phyloP scores from a whole-genome alignment of 805 yeast species.

The Isabelozyma gotoi region DNA sequence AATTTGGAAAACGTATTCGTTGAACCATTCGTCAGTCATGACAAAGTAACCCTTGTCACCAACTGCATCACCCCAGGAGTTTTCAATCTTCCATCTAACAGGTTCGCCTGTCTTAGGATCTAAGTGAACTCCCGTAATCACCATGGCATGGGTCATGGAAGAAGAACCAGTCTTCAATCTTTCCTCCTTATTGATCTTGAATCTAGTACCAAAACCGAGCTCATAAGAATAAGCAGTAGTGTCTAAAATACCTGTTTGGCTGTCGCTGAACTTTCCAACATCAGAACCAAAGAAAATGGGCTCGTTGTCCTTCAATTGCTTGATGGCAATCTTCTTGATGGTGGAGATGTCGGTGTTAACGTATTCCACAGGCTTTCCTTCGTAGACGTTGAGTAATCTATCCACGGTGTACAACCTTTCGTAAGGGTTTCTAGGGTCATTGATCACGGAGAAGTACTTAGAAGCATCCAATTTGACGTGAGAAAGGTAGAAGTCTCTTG shows the following conservation, averaged over 20 bases:
- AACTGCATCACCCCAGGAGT: conserved; percentile 42
- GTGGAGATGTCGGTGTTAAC: conserved; percentile 63
- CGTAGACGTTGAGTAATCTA: conserved; percentile 69
- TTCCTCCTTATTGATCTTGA: conserved; percentile 58
- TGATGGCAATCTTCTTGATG: conserved; percentile 61
- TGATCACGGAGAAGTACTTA: conserved; percentile 62
- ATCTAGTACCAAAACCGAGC: conserved; percentile 52
- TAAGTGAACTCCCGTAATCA: conserved; percentile 76
- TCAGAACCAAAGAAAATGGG: conserved; percentile 89
- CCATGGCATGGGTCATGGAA: conserved; percentile 90
- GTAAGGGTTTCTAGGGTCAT: conserved; percentile 80
- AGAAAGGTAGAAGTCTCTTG: conserved; percentile 59
- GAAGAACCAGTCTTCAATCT: conserved; percentile 70
- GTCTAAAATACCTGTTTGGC: conserved; percentile 69
- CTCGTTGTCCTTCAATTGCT: conserved; percentile 68
- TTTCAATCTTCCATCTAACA: conserved; percentile 44
- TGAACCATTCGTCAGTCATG: conserved; percentile 46
- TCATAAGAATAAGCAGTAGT: conserved; percentile 65
- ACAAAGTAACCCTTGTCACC: conserved; percentile 43
- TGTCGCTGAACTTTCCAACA: conserved; percentile 75
- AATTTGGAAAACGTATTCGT: conserved; percentile 42
- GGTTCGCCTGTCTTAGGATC: conserved; percentile 46
- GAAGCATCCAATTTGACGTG: conserved; percentile 53
- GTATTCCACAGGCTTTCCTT: conserved; percentile 69
- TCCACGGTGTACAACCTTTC: conserved; percentile 67